Base-by-base conservation (phyloP, 2,329 filamentous ascomycete species). In the Thermochaetoides dissita region DNA sequence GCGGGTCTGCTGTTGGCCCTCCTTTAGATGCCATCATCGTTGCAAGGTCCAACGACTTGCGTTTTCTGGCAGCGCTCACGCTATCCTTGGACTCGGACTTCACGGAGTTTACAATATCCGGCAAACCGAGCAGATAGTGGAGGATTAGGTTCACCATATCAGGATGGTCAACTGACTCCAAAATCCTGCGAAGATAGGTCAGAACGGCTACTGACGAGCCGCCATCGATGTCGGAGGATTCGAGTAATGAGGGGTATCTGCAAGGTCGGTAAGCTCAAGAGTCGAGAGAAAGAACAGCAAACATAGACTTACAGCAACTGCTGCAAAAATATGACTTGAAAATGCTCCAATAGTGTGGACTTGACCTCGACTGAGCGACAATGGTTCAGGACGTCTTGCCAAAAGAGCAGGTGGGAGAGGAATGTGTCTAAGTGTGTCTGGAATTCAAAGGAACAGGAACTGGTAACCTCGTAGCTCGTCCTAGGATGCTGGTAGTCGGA, bases 321-420 rank as follows among this genome's bases (percentile, higher is more conserved):
- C 60, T 95, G 86, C 40, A 98, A 67, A 59, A 98, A 98, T 31
- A 98, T 77, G 52, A 96, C 83, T 58, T 95, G 88, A 56, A 98
- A 98, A 62, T 98, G 91, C 58, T 98, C 91, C 30, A 98, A 71
- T 39, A 98, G 67, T 1, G 88, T 95, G 51, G 85, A 85, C 58
- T 89, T 91, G 52, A 98, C 86, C 57, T 96, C 89, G 1, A 79
- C 70, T 3, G 89, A 96, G 54, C 80, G 79, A 64, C 91, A 98
- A 61, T 96, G 89, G 59, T 96, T 91, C 46, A 98, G 68, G 31
- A 95, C 88, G 59, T 98, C 91, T 63, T 98, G 91, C 91, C 91
- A 98, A 57, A 98, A 98, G 6, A 93, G 69, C 38, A 98, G 71
- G 57, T 96, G 93, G 1, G 91, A 94, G 35, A 98, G 70, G 55